Evolutionary conservation across 1,139 yeast genomes (phyloP).

Genomic region (Yamadazyma spencermartinsiae): DNA sequence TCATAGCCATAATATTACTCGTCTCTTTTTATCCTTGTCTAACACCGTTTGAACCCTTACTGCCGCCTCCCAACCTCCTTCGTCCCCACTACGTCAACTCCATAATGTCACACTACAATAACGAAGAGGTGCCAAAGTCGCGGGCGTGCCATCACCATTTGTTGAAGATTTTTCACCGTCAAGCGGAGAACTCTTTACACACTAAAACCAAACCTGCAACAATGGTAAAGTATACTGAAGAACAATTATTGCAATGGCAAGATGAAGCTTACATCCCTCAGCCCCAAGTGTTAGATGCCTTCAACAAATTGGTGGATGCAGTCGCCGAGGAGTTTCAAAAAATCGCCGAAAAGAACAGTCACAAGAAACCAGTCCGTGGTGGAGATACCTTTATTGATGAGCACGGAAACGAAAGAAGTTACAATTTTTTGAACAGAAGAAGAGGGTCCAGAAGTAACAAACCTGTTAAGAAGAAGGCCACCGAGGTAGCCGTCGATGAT

Average conservation of each 20-base stretch:
- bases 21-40: no score
- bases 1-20: no score
- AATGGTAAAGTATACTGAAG: slow-evolving; percentile 62
- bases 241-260: slow-evolving; percentile 60
- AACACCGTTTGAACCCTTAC: no score
- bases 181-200: background rate
- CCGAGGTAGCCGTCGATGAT: slow-evolving; percentile 58
- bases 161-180: background rate
- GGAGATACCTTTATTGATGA: slow-evolving; percentile 54
- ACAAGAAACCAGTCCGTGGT: slow-evolving; percentile 33
- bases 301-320: slow-evolving; percentile 64
- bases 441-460: slow-evolving; percentile 56
- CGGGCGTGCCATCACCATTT: no score
- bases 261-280: slow-evolving; percentile 59
- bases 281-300: slow-evolving; percentile 62
- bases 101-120: no score
- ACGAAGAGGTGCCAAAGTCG: no score
- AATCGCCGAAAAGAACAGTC: slow-evolving; percentile 33
- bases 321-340: slow-evolving; percentile 38
- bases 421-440: slow-evolving; percentile 55
- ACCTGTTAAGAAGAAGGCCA: slow-evolving; percentile 61
- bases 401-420: slow-evolving; percentile 48
- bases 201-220: background rate
- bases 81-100: no score
- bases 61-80: no score